Base-by-base conservation (phyloP, 169 alveolate species). In the Plasmodium coatneyi region DNA sequence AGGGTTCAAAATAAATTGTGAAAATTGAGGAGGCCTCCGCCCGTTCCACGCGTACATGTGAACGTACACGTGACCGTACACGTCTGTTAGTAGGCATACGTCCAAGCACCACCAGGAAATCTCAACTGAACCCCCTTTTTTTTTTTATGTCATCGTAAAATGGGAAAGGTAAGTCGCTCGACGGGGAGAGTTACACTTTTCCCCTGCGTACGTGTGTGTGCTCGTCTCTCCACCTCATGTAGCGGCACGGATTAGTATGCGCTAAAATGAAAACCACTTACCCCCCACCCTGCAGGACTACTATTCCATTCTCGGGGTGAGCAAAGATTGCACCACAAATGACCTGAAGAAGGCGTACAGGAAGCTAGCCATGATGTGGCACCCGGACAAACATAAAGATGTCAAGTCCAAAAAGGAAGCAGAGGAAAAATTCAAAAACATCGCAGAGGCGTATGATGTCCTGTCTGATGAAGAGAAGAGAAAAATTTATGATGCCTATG, bases 311-410 rank as follows among this genome's bases (percentile, higher is more conserved):
- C 74, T 96, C 32, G 97, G 97, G 19, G 96, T 96, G 28, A 96
- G 94, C 74, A 78, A 95, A 76, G 97, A 96, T 46, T 96, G 97
- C 34, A 92, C 96, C 28, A 97, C 97, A 60, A 95, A 96, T 87
- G 99, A 98, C 32, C 96, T 98, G 78, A 98, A 98, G 89, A 98
- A 98, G 96, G 98, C 99, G 4, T 98, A 96, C 93, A 95, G 99
- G 49, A 98, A 98, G 83, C 95, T 97, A 28, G 99, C 99, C 22
- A 95, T 97, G 93, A 98, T 96, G 92, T 97, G 97, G 97, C 99
- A 98, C 94, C 99, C 99, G 14, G 99, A 98, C 95, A 98, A 98
- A 95, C 99, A 99, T 98, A 83, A 99, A 97, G 96, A 98, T 95
- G 71, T 60, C 19, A 78, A 94, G 94, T 71, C 95, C 84, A 80